These are phyloP conservation scores for Russula emetica DNA, from an alignment of 768 basidiomycete species.

Conservation along the genomic window DNA sequence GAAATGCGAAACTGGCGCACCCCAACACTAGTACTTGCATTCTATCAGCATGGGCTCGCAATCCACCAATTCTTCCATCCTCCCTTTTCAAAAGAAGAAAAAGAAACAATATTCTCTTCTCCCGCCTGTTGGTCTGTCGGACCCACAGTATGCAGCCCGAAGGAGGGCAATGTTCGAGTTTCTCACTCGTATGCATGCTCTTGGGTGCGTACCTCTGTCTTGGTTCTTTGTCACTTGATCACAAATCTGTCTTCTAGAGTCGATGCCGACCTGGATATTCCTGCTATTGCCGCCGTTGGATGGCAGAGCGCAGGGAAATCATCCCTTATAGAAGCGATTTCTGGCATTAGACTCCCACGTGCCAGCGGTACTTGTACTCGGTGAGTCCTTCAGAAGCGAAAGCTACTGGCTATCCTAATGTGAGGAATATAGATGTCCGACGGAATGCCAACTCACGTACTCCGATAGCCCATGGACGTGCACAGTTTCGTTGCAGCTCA, in stretches of 20 bases:
- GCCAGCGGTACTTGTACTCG: constrained; percentile 72
- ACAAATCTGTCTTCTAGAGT: constrained; percentile 39
- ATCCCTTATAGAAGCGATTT: constrained; percentile 73
- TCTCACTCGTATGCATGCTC: constrained; percentile 54
- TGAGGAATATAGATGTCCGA: constrained; percentile 36
- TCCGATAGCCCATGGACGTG: constrained; percentile 35
- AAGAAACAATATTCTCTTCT: neutral
- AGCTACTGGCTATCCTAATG: neutral
- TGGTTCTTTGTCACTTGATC: constrained; percentile 14
- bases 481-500: constrained; percentile 34
- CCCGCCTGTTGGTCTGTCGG: constrained; percentile 49
- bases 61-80: neutral
- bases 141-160: constrained; percentile 40
- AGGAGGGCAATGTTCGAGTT: constrained; percentile 51
- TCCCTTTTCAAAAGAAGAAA: neutral
- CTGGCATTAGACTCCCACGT: constrained; percentile 64
- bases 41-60: neutral
- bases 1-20: neutral
- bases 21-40: neutral
- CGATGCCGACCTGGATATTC: constrained; percentile 64
- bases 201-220: constrained; percentile 44
- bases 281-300: constrained; percentile 69
- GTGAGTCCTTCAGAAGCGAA: constrained; percentile 33
- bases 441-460: constrained; percentile 36
- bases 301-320: constrained; percentile 74